These are phyloP conservation scores for Globisporangium takayamanum DNA, from an alignment of 352 stramenopile species.

Conservation along the genomic window DNA sequence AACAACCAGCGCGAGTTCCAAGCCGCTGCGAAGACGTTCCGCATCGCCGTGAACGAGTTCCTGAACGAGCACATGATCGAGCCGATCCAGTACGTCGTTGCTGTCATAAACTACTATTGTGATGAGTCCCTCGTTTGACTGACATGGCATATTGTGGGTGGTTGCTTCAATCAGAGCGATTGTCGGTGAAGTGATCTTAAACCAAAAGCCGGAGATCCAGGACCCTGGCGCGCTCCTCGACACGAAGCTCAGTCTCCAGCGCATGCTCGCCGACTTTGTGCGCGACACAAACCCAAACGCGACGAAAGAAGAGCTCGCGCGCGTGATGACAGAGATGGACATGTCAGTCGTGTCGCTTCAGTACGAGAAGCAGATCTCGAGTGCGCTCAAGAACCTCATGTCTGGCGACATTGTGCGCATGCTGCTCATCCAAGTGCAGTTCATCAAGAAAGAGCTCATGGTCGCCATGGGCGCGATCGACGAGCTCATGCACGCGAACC, in stretches of 20 bases:
- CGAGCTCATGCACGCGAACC: slow-evolving; percentile 84
- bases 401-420: slow-evolving; percentile 83
- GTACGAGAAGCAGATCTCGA: slow-evolving; percentile 59
- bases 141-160: background rate
- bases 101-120: background rate
- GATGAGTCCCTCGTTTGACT: background rate
- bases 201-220: slow-evolving; percentile 81
- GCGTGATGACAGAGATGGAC: slow-evolving; percentile 57
- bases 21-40: slow-evolving; percentile 34
- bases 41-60: slow-evolving; percentile 50
- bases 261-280: slow-evolving; percentile 78
- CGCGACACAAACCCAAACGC: slow-evolving; percentile 65
- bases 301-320: slow-evolving; percentile 27
- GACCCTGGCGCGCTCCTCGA: slow-evolving; percentile 67
- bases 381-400: slow-evolving; percentile 71
- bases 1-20: slow-evolving; percentile 67
- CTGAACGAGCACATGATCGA: slow-evolving; percentile 77
- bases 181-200: slow-evolving; percentile 71
- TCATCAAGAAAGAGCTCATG: slow-evolving; percentile 89
- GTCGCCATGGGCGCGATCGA: slow-evolving; percentile 84
- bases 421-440: slow-evolving; percentile 85
- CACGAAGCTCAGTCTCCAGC: slow-evolving; percentile 74
- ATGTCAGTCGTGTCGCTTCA: slow-evolving; percentile 73
- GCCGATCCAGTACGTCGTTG: slow-evolving; percentile 40
- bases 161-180: slow-evolving; percentile 38